Evolutionary conservation across 768 basidiomycete genomes (phyloP).

Genomic region (Lyophyllum shimeji): DNA sequence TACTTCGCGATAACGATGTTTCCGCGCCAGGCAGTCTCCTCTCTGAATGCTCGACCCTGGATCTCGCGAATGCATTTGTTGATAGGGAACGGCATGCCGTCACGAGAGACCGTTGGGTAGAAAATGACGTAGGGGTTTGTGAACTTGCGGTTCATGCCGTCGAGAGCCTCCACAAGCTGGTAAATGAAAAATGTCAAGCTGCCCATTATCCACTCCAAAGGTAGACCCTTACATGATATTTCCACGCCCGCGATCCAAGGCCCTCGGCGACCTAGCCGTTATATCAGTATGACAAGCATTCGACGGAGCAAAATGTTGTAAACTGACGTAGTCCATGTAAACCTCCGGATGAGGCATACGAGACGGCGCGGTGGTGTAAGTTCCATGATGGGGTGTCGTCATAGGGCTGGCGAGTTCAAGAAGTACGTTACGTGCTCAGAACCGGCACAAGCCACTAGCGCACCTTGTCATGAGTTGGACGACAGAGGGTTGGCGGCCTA

Average conservation of each 20-base stretch:
- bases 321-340: conserved; percentile 73
- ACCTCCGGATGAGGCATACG: conserved; percentile 83
- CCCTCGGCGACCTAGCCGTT: conserved; percentile 63
- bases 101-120: conserved; percentile 73
- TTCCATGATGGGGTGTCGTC: conserved; percentile 42
- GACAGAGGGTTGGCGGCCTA: conserved; percentile 69
- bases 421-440: background rate
- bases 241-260: conserved; percentile 67
- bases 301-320: conserved; percentile 6
- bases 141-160: conserved; percentile 80
- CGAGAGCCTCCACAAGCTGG: conserved; percentile 72
- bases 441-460: conserved; percentile 15
- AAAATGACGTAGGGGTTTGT: conserved; percentile 79
- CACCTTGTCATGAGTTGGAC: conserved; percentile 77
- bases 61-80: conserved; percentile 78
- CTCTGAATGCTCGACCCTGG: conserved; percentile 60
- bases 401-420: conserved; percentile 34
- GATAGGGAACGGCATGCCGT: conserved; percentile 79
- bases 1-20: conserved; percentile 80
- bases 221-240: conserved; percentile 53
- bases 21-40: conserved; percentile 73
- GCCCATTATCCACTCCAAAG: background rate
- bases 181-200: background rate
- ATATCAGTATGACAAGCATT: conserved; percentile 6
- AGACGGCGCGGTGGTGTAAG: conserved; percentile 44